phyloP scores from a whole-genome alignment of 108 stramenopile species.

The Nitzschia sp. region DNA sequence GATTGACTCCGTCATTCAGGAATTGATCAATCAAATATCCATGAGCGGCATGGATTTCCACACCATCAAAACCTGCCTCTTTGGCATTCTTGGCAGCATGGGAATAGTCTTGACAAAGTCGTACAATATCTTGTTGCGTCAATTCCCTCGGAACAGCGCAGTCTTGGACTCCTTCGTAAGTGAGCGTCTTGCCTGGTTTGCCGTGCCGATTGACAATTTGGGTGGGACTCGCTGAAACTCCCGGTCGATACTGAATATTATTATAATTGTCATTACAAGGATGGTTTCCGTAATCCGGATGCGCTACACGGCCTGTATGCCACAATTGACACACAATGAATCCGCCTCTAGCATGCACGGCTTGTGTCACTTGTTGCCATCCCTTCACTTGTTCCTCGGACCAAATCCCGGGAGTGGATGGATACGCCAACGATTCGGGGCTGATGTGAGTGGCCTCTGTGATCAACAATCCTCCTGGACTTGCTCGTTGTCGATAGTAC shows the following conservation, averaged over 20 bases:
- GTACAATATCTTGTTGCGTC: conserved; percentile 49
- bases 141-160: conserved; percentile 43
- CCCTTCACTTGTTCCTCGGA: conserved; percentile 55
- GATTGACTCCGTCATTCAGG: conserved; percentile 43
- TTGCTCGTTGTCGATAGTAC: conserved; percentile 65
- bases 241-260: conserved; percentile 28
- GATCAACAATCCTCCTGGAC: conserved; percentile 68
- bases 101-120: conserved; percentile 39
- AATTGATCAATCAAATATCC: conserved; percentile 68
- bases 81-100: conserved; percentile 29
- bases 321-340: conserved; percentile 63
- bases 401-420: conserved; percentile 42
- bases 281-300: conserved; percentile 48
- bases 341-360: conserved; percentile 54
- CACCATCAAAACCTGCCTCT: conserved; percentile 61
- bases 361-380: conserved; percentile 63
- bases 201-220: conserved; percentile 14
- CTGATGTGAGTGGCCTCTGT: conserved; percentile 59
- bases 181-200: conserved; percentile 23
- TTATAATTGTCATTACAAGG: too few species aligned
- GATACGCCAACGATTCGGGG: conserved; percentile 55
- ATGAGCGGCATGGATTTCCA: conserved; percentile 59
- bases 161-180: conserved; percentile 38
- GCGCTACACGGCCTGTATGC: conserved; percentile 67
- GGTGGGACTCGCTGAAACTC: conserved; percentile 29